Evolutionary conservation across 2,329 filamentous ascomycete genomes (phyloP), one percentile per base, ranked within the genome.

Genomic region (Colletotrichum lindemuthianum): DNA sequence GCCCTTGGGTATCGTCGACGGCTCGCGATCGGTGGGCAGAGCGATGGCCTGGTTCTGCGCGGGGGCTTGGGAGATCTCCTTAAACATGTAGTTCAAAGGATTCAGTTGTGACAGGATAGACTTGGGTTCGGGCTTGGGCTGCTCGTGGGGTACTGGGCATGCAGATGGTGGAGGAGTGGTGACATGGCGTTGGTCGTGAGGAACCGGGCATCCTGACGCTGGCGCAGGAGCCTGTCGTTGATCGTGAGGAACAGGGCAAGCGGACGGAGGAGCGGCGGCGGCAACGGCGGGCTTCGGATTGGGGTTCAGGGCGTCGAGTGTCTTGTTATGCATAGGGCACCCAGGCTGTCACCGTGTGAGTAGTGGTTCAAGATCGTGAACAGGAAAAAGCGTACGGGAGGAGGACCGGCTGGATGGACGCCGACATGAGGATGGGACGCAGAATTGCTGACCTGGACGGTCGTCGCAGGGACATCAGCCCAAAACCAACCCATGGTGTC

Each of bases 41-140:
- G 84, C 82, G 33, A 91, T 79, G 4, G 86, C 85, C 78, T 99
- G 96, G 67, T 91, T 83, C 0, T 88, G 82, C 2, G 92, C 88
- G 52, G 86, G 91, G 36, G 88, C 86, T 79, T 98, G 95, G 7
- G 94, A 95, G 49, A 98, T 84, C 67, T 90, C 88, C 44, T 87
- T 84, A 76, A 96, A 97, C 95, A 99, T 99, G 83, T 95, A 97
- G 82, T 99, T 99, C 57, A 99, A 84, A 6, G 86, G 86, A 72
- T 88, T 88, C 58, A 88, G 79, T 71, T 84, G 85, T 3, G 86
- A 87, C 9, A 88, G 74, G 16, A 84, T 73, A 1, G 83, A 84
- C 64, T 78, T 77, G 43, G 78, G 71, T 67, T 81, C 73, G 34
- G 72, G 39, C 10, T 72, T 63, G 3, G 71, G 69, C 16, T 66